These are phyloP conservation scores for Dactylonectria macrodidyma DNA, from an alignment of 2,329 filamentous ascomycete genomes.

Conservation along the genomic window DNA sequence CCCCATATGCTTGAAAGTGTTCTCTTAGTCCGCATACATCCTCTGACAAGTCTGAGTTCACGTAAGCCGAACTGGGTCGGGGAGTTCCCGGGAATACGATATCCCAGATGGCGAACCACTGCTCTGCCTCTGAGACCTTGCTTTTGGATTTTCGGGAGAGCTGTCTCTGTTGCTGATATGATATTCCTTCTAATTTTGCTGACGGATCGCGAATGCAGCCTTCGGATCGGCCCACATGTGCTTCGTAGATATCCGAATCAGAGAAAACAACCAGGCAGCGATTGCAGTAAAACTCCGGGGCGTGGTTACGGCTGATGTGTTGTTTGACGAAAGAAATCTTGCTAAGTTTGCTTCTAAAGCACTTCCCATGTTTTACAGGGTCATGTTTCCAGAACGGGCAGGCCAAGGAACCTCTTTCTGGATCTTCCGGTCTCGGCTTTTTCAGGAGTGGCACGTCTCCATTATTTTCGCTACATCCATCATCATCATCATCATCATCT, in stretches of 20 bases:
- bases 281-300: slow-evolving; percentile 6
- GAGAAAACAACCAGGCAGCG: neutral
- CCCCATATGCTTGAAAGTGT: neutral
- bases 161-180: slow-evolving; percentile 18
- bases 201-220: neutral
- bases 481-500: no score
- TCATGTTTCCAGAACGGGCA: slow-evolving; percentile 18
- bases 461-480: neutral
- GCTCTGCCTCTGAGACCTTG: neutral
- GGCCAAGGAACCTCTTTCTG: neutral
- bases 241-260: neutral
- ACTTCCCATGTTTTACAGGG: neutral
- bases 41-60: neutral
- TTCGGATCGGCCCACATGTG: neutral
- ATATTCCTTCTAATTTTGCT: neutral
- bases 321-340: slow-evolving; percentile 2
- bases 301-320: neutral
- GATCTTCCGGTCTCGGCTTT: neutral
- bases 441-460: neutral
- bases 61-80: neutral
- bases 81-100: neutral
- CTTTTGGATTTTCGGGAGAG: slow-evolving; percentile 21
- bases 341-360: neutral
- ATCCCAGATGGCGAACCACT: neutral
- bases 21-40: neutral